Conservation (phyloP, 2,329 filamentous ascomycete genomes). For the Aureobasidium sp. region DNA sequence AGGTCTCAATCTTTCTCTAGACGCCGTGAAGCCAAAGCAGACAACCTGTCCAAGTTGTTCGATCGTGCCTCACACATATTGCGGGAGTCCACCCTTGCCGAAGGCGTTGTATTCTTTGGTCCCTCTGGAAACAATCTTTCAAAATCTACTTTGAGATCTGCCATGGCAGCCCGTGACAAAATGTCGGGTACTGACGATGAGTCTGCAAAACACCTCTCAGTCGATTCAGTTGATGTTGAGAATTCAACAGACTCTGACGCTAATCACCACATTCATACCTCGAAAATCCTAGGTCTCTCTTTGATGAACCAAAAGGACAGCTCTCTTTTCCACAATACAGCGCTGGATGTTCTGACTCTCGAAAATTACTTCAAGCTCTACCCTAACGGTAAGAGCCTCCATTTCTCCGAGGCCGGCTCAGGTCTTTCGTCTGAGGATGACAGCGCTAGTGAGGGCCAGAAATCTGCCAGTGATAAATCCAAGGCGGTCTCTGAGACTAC, state of each 20-base stretch:
- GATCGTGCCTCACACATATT: conserved; percentile 22
- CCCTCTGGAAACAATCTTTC: conserved; percentile 19
- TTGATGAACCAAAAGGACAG: conserved; percentile 7
- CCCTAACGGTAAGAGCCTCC: conserved; percentile 22
- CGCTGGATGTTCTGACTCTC: conserved; percentile 16
- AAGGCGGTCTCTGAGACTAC: conserved; percentile 8
- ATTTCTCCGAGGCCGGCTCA: conserved; percentile 21
- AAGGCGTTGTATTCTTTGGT: conserved; percentile 23
- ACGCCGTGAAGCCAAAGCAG: conserved; percentile 16
- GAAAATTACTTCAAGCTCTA: conserved; percentile 24
- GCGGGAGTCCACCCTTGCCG: conserved; percentile 24
- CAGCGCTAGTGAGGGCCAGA: conserved; percentile 13
- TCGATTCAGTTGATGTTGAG: neutral
- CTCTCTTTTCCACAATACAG: conserved; percentile 5
- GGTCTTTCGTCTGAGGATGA: conserved; percentile 22
- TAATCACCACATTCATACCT: neutral
- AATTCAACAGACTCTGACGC: conserved; percentile 14
- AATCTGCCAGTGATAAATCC: conserved; percentile 2
- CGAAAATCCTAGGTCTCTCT: conserved; percentile 11
- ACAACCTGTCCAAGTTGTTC: conserved; percentile 19
- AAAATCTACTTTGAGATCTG: conserved; percentile 12
- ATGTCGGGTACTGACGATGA: conserved; percentile 7
- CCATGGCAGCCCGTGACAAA: neutral
- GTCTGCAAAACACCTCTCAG: neutral
- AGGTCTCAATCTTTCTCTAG: neutral